These are phyloP conservation scores for Chytriomyces confervae DNA, from an alignment of 192 early-diverging fungal species.

Conservation along the genomic window DNA sequence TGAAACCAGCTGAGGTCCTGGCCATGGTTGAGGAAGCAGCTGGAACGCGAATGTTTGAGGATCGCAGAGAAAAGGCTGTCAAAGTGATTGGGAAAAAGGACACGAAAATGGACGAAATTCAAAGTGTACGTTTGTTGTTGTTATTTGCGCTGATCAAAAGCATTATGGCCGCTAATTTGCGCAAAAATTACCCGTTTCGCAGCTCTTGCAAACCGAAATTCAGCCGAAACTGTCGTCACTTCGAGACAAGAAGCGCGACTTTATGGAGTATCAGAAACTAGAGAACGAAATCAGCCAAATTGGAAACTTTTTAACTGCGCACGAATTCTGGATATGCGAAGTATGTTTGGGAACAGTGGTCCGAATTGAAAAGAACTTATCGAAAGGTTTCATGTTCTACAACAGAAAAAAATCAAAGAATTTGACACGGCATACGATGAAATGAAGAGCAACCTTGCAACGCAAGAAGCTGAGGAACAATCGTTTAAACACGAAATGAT, in stretches of 20 bases:
- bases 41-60: slow-evolving; percentile 98
- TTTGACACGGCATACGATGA: slow-evolving; percentile 45
- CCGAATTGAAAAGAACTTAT: not conserved
- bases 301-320: slow-evolving; percentile 79
- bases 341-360: not conserved
- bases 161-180: slow-evolving; percentile 17
- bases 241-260: slow-evolving; percentile 82
- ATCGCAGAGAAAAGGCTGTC: slow-evolving; percentile 92
- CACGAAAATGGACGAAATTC: slow-evolving; percentile 92
- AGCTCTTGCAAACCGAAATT: slow-evolving; percentile 83
- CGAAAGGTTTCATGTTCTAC: not conserved
- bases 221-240: slow-evolving; percentile 90
- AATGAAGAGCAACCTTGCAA: slow-evolving; percentile 45
- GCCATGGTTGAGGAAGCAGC: slow-evolving; percentile 99
- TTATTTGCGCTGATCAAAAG: not conserved
- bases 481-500: slow-evolving; percentile 68
- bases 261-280: slow-evolving; percentile 92
- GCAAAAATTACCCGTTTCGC: not conserved
- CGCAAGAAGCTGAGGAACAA: slow-evolving; percentile 56
- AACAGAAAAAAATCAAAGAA: slow-evolving; percentile 45
- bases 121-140: slow-evolving; percentile 55
- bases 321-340: slow-evolving; percentile 79
- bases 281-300: slow-evolving; percentile 87
- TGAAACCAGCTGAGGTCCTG: slow-evolving; percentile 95
- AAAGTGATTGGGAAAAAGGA: slow-evolving; percentile 96